Percentiles rank a stretch among this genome's conserved stretches.
Evolutionary conservation across 305 asterid species (phyloP).

Genomic region (Fraxinus xanthoxyloides): DNA sequence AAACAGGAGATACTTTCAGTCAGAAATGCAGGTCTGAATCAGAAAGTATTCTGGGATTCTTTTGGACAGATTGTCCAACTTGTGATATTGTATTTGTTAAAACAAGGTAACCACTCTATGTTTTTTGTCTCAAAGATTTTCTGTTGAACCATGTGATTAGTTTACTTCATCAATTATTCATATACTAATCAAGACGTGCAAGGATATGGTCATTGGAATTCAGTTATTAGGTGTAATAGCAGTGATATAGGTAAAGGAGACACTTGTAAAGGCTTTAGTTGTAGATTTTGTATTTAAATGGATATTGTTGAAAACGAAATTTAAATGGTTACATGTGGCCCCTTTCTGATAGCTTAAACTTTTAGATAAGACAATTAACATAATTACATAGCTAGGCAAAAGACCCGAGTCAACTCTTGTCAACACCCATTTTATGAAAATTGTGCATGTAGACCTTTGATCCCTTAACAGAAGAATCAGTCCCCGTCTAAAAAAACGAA

Average conservation of each 20-base stretch:
- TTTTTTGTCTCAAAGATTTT: not conserved
- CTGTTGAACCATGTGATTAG: not conserved
- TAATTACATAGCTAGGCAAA: not conserved
- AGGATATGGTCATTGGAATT: not conserved
- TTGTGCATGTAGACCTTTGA: not conserved
- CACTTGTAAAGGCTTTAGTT: not conserved
- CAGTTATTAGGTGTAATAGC: not conserved
- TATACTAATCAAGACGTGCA: not conserved
- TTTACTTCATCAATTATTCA: not conserved
- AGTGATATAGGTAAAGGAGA: not conserved
- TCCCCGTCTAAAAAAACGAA: not conserved
- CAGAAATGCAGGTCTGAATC: constrained; percentile 73
- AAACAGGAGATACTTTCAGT: constrained; percentile 53
- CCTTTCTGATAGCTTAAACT: not conserved
- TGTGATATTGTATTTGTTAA: constrained; percentile 79
- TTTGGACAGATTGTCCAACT: constrained; percentile 86
- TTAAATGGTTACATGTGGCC: not conserved
- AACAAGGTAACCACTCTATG: constrained; percentile 56
- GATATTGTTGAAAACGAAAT: not conserved
- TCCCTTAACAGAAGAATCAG: not conserved
- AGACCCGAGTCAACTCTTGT: not conserved
- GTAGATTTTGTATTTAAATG: not conserved
- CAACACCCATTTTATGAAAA: not conserved
- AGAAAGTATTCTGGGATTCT: constrained; percentile 82
- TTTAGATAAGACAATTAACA: not conserved